Evolutionary conservation across 192 early-diverging fungal genomes (phyloP).

Genomic region (Linnemannia elongata): DNA sequence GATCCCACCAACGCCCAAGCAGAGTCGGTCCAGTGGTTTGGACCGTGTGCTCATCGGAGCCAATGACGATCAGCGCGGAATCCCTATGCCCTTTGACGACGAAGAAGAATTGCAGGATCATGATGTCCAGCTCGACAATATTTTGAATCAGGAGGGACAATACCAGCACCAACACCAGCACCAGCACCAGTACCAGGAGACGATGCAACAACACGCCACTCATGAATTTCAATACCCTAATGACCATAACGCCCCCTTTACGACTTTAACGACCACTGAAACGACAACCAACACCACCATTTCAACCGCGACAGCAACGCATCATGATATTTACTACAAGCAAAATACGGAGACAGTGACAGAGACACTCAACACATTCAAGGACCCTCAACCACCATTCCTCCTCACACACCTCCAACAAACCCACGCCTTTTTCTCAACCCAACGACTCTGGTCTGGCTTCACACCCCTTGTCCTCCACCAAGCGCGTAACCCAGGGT

Average conservation of each 20-base stretch:
- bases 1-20: conserved; percentile 52
- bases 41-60: background rate
- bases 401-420: conserved; percentile 22
- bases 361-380: conserved; percentile 6
- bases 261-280: conserved; percentile 30
- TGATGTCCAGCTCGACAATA: background rate
- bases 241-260: conserved; percentile 21
- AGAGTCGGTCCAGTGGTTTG: background rate
- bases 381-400: conserved; percentile 52
- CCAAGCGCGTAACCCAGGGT: conserved; percentile 78
- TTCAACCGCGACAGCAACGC: conserved; percentile 8
- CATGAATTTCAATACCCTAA: conserved; percentile 26
- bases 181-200: background rate
- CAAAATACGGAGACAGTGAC: background rate
- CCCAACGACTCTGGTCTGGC: conserved; percentile 54
- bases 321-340: background rate
- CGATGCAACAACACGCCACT: conserved; percentile 3
- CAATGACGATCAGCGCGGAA: conserved; percentile 22
- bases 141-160: background rate
- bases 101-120: background rate
- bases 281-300: conserved; percentile 10
- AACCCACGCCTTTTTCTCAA: conserved; percentile 22
- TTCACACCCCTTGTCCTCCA: conserved; percentile 59
- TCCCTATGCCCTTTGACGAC: conserved; percentile 16
- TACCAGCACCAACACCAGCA: background rate